Evolutionary conservation across 1,284 basidiomycete genomes (phyloP).

Genomic region (Meripilus lineatus): DNA sequence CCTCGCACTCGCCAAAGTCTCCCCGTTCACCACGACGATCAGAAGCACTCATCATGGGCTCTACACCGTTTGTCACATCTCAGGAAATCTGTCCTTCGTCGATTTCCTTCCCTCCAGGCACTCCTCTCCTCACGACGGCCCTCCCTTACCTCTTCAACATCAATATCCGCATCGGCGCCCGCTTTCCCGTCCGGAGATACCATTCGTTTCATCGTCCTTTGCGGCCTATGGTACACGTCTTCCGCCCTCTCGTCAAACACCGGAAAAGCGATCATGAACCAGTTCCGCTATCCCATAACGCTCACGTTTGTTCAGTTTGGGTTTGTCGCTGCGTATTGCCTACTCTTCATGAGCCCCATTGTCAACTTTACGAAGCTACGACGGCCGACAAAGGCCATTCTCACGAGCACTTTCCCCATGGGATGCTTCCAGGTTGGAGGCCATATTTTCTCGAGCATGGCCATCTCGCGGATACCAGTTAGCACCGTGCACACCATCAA

Average conservation of each 20-base stretch:
- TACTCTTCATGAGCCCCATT: conserved; percentile 72
- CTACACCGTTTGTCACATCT: conserved; percentile 9
- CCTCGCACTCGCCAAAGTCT: conserved; percentile 11
- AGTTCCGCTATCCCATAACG: conserved; percentile 85
- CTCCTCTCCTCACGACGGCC: conserved; percentile 3
- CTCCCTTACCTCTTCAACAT: neutral
- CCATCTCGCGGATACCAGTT: conserved; percentile 93
- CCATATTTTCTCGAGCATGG: conserved; percentile 95
- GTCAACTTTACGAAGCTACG: conserved; percentile 67
- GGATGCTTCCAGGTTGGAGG: conserved; percentile 95
- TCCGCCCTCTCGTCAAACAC: conserved; percentile 89
- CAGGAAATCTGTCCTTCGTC: conserved; percentile 8
- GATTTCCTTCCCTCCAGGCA: conserved; percentile 6
- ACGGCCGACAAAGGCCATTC: conserved; percentile 65
- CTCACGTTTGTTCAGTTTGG: conserved; percentile 98
- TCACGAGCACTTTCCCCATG: conserved; percentile 85
- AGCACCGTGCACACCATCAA: conserved; percentile 99
- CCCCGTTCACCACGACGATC: conserved; percentile 12
- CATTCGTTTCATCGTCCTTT: conserved; percentile 57
- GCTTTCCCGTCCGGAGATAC: conserved; percentile 27
- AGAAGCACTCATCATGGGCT: conserved; percentile 5
- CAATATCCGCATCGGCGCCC: conserved; percentile 6
- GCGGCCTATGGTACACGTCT: conserved; percentile 76
- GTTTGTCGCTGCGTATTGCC: conserved; percentile 86
- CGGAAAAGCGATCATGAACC: conserved; percentile 81